Conservation (phyloP, 495 filamentous ascomycete genomes). For the Trichoderma reesei region DNA sequence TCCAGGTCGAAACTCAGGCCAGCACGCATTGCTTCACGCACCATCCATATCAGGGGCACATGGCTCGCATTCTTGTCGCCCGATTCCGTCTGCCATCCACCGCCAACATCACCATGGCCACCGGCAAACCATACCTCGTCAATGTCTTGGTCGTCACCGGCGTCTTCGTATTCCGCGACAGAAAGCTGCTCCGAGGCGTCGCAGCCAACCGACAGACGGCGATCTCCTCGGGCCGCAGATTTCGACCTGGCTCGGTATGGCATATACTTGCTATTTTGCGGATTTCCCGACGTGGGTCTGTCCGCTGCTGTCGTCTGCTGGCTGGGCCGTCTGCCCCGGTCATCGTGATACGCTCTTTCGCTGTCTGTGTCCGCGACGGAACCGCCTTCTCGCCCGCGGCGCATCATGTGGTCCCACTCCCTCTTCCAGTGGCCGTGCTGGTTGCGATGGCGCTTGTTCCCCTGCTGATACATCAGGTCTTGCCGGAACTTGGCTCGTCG, state of each 20-base stretch:
- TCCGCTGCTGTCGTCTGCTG: conserved; percentile 15
- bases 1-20: conserved; percentile 60
- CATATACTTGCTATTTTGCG: conserved; percentile 12
- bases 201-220: not conserved
- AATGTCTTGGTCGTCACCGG: conserved; percentile 54
- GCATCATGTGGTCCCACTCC: conserved; percentile 30
- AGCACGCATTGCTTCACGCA: conserved; percentile 64
- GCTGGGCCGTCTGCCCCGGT: not conserved
- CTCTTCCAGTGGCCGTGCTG: not conserved
- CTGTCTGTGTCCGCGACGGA: not conserved
- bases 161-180: conserved; percentile 45
- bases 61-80: conserved; percentile 59
- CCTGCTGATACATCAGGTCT: conserved; percentile 57
- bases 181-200: conserved; percentile 16
- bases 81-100: conserved; percentile 60
- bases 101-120: conserved; percentile 74
- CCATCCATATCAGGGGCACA: conserved; percentile 74
- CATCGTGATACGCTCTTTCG: not conserved
- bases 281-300: conserved; percentile 14
- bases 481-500: conserved; percentile 60
- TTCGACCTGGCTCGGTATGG: conserved; percentile 39
- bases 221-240: not conserved
- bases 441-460: conserved; percentile 27
- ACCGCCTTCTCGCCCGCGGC: conserved; percentile 28
- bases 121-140: conserved; percentile 81